phyloP scores from a whole-genome alignment of 2,329 filamentous ascomycete species.

The Ophiostoma australiae region DNA sequence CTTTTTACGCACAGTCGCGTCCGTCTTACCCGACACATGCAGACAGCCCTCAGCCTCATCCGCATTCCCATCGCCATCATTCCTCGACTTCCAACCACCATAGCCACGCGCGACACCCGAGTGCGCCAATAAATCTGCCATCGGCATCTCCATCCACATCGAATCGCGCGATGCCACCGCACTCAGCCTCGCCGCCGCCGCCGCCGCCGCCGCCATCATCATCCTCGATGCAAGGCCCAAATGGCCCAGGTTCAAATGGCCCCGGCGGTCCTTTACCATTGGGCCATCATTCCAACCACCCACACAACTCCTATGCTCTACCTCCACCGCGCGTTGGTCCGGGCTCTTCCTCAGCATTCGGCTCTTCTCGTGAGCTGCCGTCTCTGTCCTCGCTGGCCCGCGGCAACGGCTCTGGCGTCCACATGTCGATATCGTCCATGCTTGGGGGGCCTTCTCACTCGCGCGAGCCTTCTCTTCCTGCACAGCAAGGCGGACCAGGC shows the following conservation, averaged over 20 bases:
- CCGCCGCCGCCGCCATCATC: conserved; percentile 8
- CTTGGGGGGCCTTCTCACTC: conserved; percentile 46
- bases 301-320: conserved; percentile 40
- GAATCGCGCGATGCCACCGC: conserved; percentile 44
- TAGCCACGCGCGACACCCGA: conserved; percentile 42
- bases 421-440: conserved; percentile 60
- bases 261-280: conserved; percentile 20
- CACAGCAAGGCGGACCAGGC: conserved; percentile 41
- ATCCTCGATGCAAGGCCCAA: conserved; percentile 17
- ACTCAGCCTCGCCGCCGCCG: conserved; percentile 28
- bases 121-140: conserved; percentile 39
- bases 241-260: conserved; percentile 23
- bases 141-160: conserved; percentile 34
- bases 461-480: conserved; percentile 35
- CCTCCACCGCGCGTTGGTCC: conserved; percentile 46
- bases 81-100: conserved; percentile 22
- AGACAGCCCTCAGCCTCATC: conserved; percentile 20
- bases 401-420: conserved; percentile 46
- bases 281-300: conserved; percentile 28
- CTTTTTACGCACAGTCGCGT: conserved; percentile 39
- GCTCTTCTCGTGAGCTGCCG: conserved; percentile 49
- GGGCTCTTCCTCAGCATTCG: conserved; percentile 39
- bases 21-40: conserved; percentile 34
- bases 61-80: neutral
- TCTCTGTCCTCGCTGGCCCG: conserved; percentile 48